phyloP scores from a whole-genome alignment of 257 asterid genomes.

The Solanum rostratum region DNA sequence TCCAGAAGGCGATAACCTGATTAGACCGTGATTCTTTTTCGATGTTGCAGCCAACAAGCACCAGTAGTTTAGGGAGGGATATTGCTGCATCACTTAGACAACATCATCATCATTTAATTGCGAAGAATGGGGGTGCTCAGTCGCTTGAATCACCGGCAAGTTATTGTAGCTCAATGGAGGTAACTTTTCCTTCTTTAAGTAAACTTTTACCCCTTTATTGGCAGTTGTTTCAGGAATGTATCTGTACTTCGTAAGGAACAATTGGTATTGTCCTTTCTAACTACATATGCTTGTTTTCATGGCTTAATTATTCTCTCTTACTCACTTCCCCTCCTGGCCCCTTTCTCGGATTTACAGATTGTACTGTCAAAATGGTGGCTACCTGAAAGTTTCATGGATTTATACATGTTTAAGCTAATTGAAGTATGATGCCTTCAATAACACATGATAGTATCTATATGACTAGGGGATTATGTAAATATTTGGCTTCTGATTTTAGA shows the following conservation, averaged over 20 bases:
- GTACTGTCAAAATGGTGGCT: background rate
- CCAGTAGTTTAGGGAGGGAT: constrained; percentile 18
- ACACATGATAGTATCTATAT: background rate
- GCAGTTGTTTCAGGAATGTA: background rate
- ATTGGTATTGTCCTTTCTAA: background rate
- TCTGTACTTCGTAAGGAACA: background rate
- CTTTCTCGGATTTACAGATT: background rate
- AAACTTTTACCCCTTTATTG: background rate
- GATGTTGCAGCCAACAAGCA: constrained; percentile 25
- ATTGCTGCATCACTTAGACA: constrained; percentile 21
- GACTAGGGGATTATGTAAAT: background rate
- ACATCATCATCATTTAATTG: constrained; percentile 20
- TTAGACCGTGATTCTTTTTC: background rate
- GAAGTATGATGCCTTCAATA: background rate
- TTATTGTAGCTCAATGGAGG: constrained; percentile 70
- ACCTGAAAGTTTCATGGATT: background rate
- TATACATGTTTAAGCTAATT: background rate
- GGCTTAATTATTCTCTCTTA: background rate
- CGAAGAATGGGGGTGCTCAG: constrained; percentile 23
- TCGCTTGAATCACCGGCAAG: constrained; percentile 46
- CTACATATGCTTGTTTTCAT: background rate
- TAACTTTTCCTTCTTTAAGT: constrained; percentile 2
- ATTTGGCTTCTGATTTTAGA: background rate
- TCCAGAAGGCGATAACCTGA: background rate
- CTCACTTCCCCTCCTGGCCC: background rate